Evolutionary conservation across 495 filamentous ascomycete genomes (phyloP), one percentile per base, ranked within the genome.

Genomic region (Penicillium goetzii): DNA sequence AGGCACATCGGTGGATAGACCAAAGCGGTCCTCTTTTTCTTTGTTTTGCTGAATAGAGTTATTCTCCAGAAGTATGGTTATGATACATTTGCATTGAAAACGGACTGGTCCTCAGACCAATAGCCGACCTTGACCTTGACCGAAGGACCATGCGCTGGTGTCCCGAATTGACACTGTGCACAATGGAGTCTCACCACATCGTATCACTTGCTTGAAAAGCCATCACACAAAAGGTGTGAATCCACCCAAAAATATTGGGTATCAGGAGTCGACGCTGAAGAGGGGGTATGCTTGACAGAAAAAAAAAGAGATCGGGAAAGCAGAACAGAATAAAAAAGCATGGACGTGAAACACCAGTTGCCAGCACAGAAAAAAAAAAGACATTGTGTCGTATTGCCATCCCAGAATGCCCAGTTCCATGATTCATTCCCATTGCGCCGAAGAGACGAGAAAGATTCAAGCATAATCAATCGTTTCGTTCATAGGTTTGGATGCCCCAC

Each of bases 371-470:
- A 57, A 65, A 45, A 54, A 61, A 70, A 70, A 61, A 53, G 53
- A 12, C 11, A 56, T 32, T 41, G 57, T 41, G 57, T 57, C 60
- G 52, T 43, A 65, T 71, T 68, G 68, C 64, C 71, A 40, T 65
- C 66, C 70, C 68, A 65, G 55, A 56, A 69, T 73, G 68, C 71
- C 68, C 65, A 58, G 43, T 58, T 63, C 63, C 49, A 60, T 56
- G 58, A 26, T 59, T 62, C 63, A 65, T 67, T 69, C 64, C 71
- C 64, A 68, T 65, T 73, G 68, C 71, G 71, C 71, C 71, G 64
- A 74, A 71, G 60, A 71, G 47, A 71, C 68, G 70, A 70, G 50
- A 70, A 68, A 68, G 53, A 59, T 68, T 71, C 70, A 73, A 68
- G 64, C 62, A 61, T 67, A 56, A 66, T 63, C 41, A 66, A 67